Conservation (phyloP, 106 monocot genomes). For the Platanthera guangdongensis region DNA sequence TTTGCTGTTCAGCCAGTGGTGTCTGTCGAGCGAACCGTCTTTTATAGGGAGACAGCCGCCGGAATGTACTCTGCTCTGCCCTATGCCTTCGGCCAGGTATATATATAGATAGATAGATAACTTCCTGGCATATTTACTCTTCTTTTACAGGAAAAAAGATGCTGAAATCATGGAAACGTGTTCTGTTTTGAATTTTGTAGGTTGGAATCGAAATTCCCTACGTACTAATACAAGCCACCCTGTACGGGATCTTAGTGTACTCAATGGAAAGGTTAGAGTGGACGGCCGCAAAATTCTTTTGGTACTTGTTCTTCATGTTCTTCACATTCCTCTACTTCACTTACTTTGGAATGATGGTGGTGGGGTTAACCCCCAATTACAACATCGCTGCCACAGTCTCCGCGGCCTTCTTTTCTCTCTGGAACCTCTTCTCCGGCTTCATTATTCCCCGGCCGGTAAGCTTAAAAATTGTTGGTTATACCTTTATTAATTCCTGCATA, state of each 20-base stretch:
- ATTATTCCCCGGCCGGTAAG: slow-evolving; percentile 49
- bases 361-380: slow-evolving; percentile 45
- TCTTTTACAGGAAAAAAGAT: not conserved
- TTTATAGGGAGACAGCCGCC: slow-evolving; percentile 79
- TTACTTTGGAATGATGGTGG: slow-evolving; percentile 64
- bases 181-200: slow-evolving; percentile 8
- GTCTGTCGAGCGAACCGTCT: slow-evolving; percentile 24
- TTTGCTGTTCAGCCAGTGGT: slow-evolving; percentile 53
- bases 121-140: not conserved
- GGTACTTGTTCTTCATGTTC: slow-evolving; percentile 11
- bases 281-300: slow-evolving; percentile 53
- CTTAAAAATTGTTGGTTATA: not conserved
- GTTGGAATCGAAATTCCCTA: slow-evolving; percentile 52
- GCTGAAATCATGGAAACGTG: not conserved
- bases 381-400: slow-evolving; percentile 46
- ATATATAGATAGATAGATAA: not conserved
- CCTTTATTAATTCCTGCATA: no score
- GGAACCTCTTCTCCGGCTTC: slow-evolving; percentile 62
- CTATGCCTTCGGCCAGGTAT: slow-evolving; percentile 73
- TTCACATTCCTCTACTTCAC: slow-evolving; percentile 66
- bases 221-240: slow-evolving; percentile 27
- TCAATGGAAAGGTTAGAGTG: slow-evolving; percentile 42
- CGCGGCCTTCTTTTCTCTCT: slow-evolving; percentile 42
- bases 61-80: slow-evolving; percentile 85
- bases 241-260: slow-evolving; percentile 47